Evolutionary conservation across 164 flowering plant species (phyloP), one percentile per base, ranked within the genome.

Genomic region (Euptelea pleiosperma): DNA sequence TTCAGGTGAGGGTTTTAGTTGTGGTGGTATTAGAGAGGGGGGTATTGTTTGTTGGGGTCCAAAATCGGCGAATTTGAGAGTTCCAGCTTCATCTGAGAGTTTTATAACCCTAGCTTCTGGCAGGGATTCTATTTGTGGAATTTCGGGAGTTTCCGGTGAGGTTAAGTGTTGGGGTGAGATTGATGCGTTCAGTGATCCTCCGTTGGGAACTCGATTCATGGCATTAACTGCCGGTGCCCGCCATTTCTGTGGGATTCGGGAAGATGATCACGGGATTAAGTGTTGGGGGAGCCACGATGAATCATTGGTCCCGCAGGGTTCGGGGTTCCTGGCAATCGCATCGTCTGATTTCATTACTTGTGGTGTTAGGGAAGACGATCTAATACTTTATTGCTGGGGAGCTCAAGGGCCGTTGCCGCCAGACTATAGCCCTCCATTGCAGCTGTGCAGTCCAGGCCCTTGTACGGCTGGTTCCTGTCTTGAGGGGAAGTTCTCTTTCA

Each of bases 31-130:
- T 25, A 72, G 70, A 37, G 85, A 80, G 7, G 80, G 81, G 5
- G 86, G 91, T 9, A 33, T 84, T 58, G 55, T 77, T 28, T 91
- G 97, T 48, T 91, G 92, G 92, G 91, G 96, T 15, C 84, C 95
- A 7, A 72, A 73, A 36, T 70, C 90, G 0, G 41, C 56, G 0
- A 61, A 14, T 10, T 57, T 90, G 52, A 78, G 69, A 1, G 54
- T 78, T 39, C 45, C 71, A 0, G 60, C 12, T 14, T 43, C 40
- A 5, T 64, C 82, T 0, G 82, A 74, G 9, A 70, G 49, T 51
- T 82, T 74, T 51, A 12, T 25, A 1, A 57, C 39, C 4, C 67
- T 85, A 29, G 79, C 85, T 39, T 77, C 75, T 3, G 67, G 77
- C 6, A 61, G 50, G 40, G 60, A 43, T 57, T 70, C 89, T 16